These are phyloP conservation scores for Babesia caballi DNA, from an alignment of 169 alveolate genomes.

Conservation along the genomic window DNA sequence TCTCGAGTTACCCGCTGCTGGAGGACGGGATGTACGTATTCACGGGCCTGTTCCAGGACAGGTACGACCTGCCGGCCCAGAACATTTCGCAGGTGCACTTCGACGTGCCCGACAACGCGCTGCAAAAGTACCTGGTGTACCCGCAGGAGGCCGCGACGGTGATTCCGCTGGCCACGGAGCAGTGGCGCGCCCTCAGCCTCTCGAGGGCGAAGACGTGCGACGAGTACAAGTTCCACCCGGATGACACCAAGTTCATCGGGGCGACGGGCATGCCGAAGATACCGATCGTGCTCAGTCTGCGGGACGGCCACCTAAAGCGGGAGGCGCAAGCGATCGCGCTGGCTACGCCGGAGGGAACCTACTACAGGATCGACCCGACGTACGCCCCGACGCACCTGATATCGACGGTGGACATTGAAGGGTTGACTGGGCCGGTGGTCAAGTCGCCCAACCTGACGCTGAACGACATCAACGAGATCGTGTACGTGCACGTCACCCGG, in stretches of 20 bases:
- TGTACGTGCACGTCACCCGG: not conserved
- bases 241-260: constrained; percentile 1
- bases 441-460: not conserved
- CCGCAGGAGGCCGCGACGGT: not conserved
- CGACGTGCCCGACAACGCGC: not conserved
- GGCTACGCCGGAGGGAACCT: not conserved
- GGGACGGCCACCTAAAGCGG: not conserved
- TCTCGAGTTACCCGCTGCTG: not conserved
- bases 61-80: not conserved
- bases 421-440: not conserved
- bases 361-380: not conserved
- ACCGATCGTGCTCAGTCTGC: not conserved
- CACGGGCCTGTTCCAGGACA: not conserved
- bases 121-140: not conserved
- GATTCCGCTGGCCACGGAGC: not conserved
- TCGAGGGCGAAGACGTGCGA: not conserved
- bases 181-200: not conserved
- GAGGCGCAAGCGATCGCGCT: not conserved
- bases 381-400: not conserved
- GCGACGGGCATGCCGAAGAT: not conserved
- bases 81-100: not conserved
- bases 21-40: not conserved
- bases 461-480: not conserved
- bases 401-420: not conserved
- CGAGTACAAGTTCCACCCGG: not conserved